Evolutionary conservation across 768 basidiomycete species (phyloP).

Genomic region (Amanita fuliginea): DNA sequence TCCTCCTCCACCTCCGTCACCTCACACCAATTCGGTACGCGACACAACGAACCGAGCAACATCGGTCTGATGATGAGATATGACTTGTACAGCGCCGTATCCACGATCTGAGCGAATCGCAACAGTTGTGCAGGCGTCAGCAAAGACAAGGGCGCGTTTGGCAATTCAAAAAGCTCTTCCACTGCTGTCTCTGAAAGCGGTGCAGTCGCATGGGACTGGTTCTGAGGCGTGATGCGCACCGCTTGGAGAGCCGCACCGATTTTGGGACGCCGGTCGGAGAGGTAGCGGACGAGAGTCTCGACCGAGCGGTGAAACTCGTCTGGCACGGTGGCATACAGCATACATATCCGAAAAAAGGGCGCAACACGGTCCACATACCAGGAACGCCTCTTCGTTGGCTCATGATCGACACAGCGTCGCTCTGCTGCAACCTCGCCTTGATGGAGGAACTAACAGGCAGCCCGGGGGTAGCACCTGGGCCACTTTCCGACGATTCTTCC

Average conservation of each 20-base stretch:
- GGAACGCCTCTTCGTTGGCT: constrained; percentile 23
- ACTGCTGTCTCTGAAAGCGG: constrained; percentile 63
- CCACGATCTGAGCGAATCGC: constrained; percentile 85
- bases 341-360: too few species aligned
- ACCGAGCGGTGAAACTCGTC: constrained; percentile 62
- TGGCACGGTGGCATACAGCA: constrained; percentile 11
- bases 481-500: not conserved
- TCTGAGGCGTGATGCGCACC: constrained; percentile 54
- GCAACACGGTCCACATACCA: constrained; percentile 15
- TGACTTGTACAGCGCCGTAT: constrained; percentile 91
- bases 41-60: constrained; percentile 77
- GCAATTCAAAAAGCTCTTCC: constrained; percentile 68
- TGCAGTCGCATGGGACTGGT: constrained; percentile 56
- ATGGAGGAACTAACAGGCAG: not conserved
- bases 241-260: constrained; percentile 64
- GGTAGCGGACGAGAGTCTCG: constrained; percentile 81
- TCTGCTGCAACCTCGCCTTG: constrained; percentile 12
- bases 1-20: constrained; percentile 89
- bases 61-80: constrained; percentile 76
- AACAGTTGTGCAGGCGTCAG: constrained; percentile 79
- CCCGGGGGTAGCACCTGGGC: not conserved
- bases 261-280: constrained; percentile 85
- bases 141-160: constrained; percentile 58
- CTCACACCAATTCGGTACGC: constrained; percentile 95
- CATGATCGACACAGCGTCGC: constrained; percentile 45